Evolutionary conservation across 2,329 filamentous ascomycete species (phyloP).

Genomic region (Fusarium illudens): DNA sequence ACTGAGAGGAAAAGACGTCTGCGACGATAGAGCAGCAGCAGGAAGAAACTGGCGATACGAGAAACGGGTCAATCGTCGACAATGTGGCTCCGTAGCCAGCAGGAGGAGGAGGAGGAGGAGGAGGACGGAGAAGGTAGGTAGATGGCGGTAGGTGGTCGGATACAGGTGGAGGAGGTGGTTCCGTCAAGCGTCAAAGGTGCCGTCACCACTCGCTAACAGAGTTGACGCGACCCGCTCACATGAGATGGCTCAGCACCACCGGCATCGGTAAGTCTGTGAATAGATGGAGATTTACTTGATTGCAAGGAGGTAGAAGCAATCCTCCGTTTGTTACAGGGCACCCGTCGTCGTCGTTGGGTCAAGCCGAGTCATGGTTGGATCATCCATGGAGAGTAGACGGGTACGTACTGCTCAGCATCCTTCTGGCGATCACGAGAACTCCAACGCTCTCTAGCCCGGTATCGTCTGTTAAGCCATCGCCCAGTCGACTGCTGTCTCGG

Average conservation of each 20-base stretch:
- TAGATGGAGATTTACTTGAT: not conserved
- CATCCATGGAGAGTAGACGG: slow-evolving; percentile 7
- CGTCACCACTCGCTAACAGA: slow-evolving; percentile 37
- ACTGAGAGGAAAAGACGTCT: slow-evolving; percentile 2
- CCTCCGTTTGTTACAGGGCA: slow-evolving; percentile 1
- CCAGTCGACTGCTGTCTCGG: not conserved
- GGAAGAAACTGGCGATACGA: slow-evolving; percentile 7
- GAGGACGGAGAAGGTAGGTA: slow-evolving; percentile 20
- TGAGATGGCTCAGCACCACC: slow-evolving; percentile 6
- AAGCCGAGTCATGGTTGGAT: slow-evolving; percentile 29
- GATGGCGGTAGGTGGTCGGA: slow-evolving; percentile 34
- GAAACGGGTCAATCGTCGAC: slow-evolving; percentile 16
- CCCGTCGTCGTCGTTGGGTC: not conserved
- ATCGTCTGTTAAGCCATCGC: slow-evolving; percentile 23
- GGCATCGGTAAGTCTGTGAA: not conserved
- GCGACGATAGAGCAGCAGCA: not conserved
- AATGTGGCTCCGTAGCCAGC: slow-evolving; percentile 26
- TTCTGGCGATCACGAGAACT: slow-evolving; percentile 37
- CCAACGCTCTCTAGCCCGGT: slow-evolving; percentile 15
- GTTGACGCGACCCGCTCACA: slow-evolving; percentile 18
- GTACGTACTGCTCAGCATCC: slow-evolving; percentile 18
- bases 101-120: slow-evolving; percentile 16
- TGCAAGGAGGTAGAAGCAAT: not conserved
- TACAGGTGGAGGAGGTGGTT: slow-evolving; percentile 41
- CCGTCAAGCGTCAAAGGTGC: slow-evolving; percentile 28